Evolutionary conservation across 805 yeast species (phyloP).

Genomic region (Brettanomyces bruxellensis): DNA sequence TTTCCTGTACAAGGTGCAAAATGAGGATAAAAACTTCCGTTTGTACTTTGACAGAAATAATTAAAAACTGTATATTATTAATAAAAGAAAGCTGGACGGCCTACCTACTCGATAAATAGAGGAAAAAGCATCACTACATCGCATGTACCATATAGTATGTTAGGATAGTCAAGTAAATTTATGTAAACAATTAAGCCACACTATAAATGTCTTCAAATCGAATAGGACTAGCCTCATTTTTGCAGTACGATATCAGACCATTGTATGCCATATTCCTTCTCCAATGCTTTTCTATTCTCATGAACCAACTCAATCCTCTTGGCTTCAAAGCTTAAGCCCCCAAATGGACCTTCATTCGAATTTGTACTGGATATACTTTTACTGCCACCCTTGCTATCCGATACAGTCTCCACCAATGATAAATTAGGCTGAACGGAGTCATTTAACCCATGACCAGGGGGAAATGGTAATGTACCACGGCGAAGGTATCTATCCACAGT

Average conservation of each 20-base stretch:
- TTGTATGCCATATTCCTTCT: slow-evolving; percentile 13
- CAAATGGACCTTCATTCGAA: slow-evolving; percentile 19
- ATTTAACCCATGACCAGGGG: slow-evolving; percentile 5
- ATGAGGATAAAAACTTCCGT: slow-evolving; percentile 38
- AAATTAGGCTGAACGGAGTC: slow-evolving; percentile 1
- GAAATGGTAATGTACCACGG: slow-evolving; percentile 13
- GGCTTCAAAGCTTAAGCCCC: slow-evolving; percentile 37
- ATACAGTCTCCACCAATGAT: slow-evolving; percentile 1
- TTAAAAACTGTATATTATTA: slow-evolving; percentile 1
- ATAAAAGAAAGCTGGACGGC: neutral
- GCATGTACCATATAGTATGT: neutral
- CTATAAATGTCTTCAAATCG: neutral
- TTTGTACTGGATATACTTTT: neutral
- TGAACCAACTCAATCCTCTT: slow-evolving; percentile 51
- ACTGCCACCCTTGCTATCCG: neutral
- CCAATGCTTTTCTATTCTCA: slow-evolving; percentile 51
- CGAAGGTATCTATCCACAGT: slow-evolving; percentile 69
- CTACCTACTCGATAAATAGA: neutral
- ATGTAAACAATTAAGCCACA: too few relatives aligned
- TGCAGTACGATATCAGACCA: neutral
- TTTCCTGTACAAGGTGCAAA: slow-evolving; percentile 76
- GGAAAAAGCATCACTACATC: neutral
- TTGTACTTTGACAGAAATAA: slow-evolving; percentile 28
- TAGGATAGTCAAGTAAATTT: too few relatives aligned
- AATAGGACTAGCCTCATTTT: neutral